These are phyloP conservation scores for Meyerozyma smithsonii DNA, from an alignment of 1,139 yeast species.

Conservation along the genomic window DNA sequence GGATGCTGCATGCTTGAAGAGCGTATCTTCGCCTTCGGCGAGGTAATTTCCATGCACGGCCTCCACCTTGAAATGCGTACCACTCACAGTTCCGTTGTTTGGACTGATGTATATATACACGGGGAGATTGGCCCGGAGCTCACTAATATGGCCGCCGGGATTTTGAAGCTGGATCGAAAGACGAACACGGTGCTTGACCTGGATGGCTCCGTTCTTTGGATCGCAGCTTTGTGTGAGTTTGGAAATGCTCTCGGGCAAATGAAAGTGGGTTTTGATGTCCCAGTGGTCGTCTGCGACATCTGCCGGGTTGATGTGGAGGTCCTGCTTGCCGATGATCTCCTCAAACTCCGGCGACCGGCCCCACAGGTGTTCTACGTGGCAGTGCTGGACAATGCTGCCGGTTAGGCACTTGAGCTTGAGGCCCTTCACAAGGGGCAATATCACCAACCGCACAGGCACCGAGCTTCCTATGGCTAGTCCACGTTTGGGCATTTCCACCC, in stretches of 20 bases:
- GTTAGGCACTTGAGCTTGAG: constrained; percentile 44
- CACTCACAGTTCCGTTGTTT: constrained; percentile 43
- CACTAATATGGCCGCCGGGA: constrained; percentile 62
- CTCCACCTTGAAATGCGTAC: constrained; percentile 49
- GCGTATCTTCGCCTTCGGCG: constrained; percentile 28
- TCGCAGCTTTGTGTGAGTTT: constrained; percentile 57
- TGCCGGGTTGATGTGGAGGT: constrained; percentile 19
- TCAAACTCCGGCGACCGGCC: constrained; percentile 43
- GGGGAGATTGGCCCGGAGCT: constrained; percentile 65
- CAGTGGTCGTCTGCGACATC: constrained; percentile 44
- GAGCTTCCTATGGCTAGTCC: constrained; percentile 60
- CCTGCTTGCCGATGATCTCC: constrained; percentile 28
- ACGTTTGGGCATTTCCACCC: constrained; percentile 49
- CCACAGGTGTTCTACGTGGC: constrained; percentile 32
- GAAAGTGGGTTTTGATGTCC: constrained; percentile 43
- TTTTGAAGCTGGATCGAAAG: constrained; percentile 53
- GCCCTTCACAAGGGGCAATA: constrained; percentile 60
- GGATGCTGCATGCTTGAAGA: constrained; percentile 33
- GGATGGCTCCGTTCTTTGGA: constrained; percentile 42
- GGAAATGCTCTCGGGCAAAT: constrained; percentile 48
- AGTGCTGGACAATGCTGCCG: constrained; percentile 52
- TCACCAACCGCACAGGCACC: constrained; percentile 46
- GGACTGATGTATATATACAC: constrained; percentile 56
- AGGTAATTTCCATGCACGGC: constrained; percentile 45
- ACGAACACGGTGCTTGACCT: constrained; percentile 59